A percentile compares a stretch with the other conserved stretches of the same genome.
phyloP scores from a whole-genome alignment of 257 asterid genomes.

The Penstemon eatonii region DNA sequence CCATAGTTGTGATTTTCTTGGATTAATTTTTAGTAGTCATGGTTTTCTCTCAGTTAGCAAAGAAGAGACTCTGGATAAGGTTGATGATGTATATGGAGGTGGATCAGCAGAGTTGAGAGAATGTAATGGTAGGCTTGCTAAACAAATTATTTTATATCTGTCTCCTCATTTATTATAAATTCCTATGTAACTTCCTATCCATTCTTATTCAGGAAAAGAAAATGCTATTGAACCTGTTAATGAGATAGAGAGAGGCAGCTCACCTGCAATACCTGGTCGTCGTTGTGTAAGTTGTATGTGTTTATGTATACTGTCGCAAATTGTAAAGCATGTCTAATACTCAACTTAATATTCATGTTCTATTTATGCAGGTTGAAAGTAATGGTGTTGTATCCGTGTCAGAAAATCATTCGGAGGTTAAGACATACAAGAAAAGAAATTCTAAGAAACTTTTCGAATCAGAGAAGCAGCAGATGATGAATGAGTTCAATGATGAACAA shows the following conservation, averaged over 20 bases:
- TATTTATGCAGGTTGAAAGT: slow-evolving; percentile 65
- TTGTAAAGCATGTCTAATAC: slow-evolving; percentile 42
- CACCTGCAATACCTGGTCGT: slow-evolving; percentile 68
- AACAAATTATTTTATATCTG: slow-evolving; percentile 13
- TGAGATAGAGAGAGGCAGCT: slow-evolving; percentile 42
- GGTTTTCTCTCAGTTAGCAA: slow-evolving; percentile 53
- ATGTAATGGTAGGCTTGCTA: slow-evolving; percentile 41
- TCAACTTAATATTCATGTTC: slow-evolving; percentile 50
- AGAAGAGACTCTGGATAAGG: slow-evolving; percentile 48
- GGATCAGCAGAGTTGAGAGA: slow-evolving; percentile 37
- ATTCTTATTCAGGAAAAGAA: slow-evolving; percentile 51
- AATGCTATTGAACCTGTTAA: slow-evolving; percentile 29
- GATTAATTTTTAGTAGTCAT: slow-evolving; percentile 30
- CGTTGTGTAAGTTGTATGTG: slow-evolving; percentile 99
- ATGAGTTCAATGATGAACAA: slow-evolving; percentile 75
- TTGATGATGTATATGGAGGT: slow-evolving; percentile 34
- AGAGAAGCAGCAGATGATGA: slow-evolving; percentile 46
- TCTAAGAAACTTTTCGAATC: slow-evolving; percentile 46
- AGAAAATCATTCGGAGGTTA: slow-evolving; percentile 43
- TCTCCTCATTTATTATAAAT: slow-evolving; percentile 13
- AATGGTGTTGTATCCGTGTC: slow-evolving; percentile 65
- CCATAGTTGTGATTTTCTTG: slow-evolving; percentile 22
- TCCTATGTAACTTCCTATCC: slow-evolving; percentile 24
- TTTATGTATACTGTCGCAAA: slow-evolving; percentile 52
- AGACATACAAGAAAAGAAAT: slow-evolving; percentile 39